Conservation (phyloP, 257 asterid genomes). For the Thymus mandschuricus region DNA sequence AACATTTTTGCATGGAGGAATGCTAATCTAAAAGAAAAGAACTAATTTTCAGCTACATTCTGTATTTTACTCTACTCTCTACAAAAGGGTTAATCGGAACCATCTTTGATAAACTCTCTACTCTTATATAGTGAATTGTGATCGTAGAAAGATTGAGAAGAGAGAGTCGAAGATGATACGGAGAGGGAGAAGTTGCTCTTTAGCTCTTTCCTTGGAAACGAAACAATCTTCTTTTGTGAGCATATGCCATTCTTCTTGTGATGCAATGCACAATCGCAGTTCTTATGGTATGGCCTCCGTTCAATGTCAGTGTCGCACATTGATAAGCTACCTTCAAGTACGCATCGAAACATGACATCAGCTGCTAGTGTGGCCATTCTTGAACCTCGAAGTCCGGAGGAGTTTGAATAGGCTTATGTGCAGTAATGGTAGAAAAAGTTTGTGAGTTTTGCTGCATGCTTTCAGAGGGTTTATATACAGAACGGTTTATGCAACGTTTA, state of each 20-base stretch:
- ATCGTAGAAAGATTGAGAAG: slow-evolving; percentile 15
- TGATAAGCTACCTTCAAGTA: slow-evolving; percentile 40
- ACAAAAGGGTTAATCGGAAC: too few relatives aligned
- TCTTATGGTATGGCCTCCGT: slow-evolving; percentile 42
- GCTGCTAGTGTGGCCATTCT: slow-evolving; percentile 28
- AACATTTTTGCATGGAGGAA: not conserved
- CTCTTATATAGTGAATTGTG: slow-evolving; percentile 9
- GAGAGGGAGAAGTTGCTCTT: slow-evolving; percentile 1
- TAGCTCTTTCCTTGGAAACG: slow-evolving; percentile 31
- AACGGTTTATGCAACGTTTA: not conserved
- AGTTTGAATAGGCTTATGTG: too few relatives aligned
- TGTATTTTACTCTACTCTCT: too few relatives aligned
- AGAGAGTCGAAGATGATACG: not conserved
- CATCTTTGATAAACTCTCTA: not conserved
- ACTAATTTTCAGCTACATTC: not conserved
- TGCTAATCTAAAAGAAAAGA: not conserved
- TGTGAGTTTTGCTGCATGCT: not conserved
- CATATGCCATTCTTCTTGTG: slow-evolving; percentile 22
- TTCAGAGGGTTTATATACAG: not conserved
- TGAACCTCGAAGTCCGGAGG: too few relatives aligned
- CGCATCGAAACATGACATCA: slow-evolving; percentile 31
- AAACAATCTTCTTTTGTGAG: slow-evolving; percentile 23
- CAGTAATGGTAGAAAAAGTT: too few relatives aligned
- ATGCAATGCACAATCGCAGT: slow-evolving; percentile 46
- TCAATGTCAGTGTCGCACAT: slow-evolving; percentile 43